Base-by-base conservation (phyloP, 139 green algal species). In the Micractinium sp. region DNA sequence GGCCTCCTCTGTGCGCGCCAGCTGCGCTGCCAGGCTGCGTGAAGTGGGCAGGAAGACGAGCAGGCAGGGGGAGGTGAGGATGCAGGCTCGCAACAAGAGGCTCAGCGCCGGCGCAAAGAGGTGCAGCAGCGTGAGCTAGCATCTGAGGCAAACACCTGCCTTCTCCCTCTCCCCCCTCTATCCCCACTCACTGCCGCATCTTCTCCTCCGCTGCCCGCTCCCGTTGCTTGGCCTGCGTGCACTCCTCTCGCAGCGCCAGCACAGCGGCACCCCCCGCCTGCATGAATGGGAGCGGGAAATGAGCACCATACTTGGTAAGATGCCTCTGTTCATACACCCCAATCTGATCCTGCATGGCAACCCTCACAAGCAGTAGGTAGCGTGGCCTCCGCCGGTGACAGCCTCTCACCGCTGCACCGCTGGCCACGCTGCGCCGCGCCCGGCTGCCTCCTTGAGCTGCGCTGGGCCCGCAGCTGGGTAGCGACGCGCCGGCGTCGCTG, bases 1-100 rank as follows among this genome's bases (percentile, higher is more conserved):
- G 1, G 95, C 94, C 84, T 97, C 94, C 86, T 97, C 95, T 27
- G 95, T 97, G 5, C 95, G 85, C 0, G 95, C 94, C 22, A 97
- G 93, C 92, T 97, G 95, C 0, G 95, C 94, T 3, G 93, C 88
- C 36, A 97, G 93, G 90, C 95, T 97, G 91, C 47, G 87, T 14
- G n/a, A 20, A 1, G 35, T 56, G 18, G 71, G 56, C 60, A 23
- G 16, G 20, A 23, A 12, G 25, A 22, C 67, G 77, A 5, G 47
- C 73, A 73, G 22, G 35, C 29, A 56, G 31, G 36, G 13, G 39
- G 25, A 36, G 4, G 3, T 39, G 23, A 31, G 38, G 20, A 29
- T 27, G 56, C 71, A 69, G 63, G 13, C 20, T 20, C 20, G 56
- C 56, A 29, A 39, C 33, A 25, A n/a, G 31, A n/a, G 15, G 74